Base-by-base conservation (phyloP, 345 rosid species). In the Salix exigua region DNA sequence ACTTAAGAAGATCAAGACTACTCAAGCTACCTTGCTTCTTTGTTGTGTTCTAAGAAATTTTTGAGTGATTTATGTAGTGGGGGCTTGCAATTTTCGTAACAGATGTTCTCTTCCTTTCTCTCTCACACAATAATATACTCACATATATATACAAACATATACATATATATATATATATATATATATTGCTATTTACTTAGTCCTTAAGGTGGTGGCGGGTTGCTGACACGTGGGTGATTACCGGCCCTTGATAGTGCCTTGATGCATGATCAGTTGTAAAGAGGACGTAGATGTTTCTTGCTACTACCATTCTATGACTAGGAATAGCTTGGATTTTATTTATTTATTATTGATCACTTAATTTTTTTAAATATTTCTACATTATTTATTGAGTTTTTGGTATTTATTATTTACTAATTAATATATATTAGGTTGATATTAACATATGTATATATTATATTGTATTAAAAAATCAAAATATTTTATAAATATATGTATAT, bases 141-240 rank as follows among this genome's bases (percentile, higher is more conserved):
- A 40, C 8, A 38, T 38, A 40, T 2, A 40, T 9, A 40, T 2
- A 9, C 2, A 6, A 1, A 25, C 26, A 14, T 4, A 33, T 4
- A 33, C 3, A 31, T 30, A 30, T 3, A 30, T 30, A 30, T 30
- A 30, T 30, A 30, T 30, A 30, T 30, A 30, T 2, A 30, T 1
- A 30, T 30, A 38, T 40, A 40, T 40, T 40, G 44, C 44, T 40
- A 40, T 40, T 40, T 40, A 40, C 94, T 90, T 87, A 70, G 80
- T 75, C 63, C 40, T 53, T 74, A 90, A 87, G 94, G 88, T 82
- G 89, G 61, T 28, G 70, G 76, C 79, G 82, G 87, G 86, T 79
- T 61, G 35, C 11, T 72, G 81, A 83, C 90, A 88, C 86, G 90
- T 90, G 90, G 85, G 75, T 44, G 62, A 0, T 2, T 13, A 9